Evolutionary conservation across 352 stramenopile species (phyloP), one percentile per base, ranked within the genome.

Genomic region (Phytophthora podocarpi): DNA sequence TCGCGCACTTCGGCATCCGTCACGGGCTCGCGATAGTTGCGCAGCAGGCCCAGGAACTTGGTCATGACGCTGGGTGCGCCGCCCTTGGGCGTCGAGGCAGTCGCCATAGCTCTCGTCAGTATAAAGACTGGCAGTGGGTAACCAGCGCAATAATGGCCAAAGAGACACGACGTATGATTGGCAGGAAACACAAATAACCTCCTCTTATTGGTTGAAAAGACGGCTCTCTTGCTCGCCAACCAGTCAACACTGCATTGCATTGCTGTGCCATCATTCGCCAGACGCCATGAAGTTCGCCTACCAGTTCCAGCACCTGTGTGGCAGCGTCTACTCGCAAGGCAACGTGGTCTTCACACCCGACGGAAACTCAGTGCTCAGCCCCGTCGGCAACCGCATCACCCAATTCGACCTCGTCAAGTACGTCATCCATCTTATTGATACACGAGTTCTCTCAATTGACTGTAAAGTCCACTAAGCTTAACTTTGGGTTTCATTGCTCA

Each of bases 391-490:
- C 75, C 90, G 94, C 62, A 96, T 98, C 68, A 96, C 90, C 21
- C 85, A 97, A 61, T 98, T 98, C 66, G 93, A 98, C 61, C 80
- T 98, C 70, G 86, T 95, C 76, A 92, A 96, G 89, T 97, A 51
- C 72, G 83, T 87, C 8, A n/a, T n/a, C n/a, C n/a, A n/a, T n/a
- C n/a, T n/a, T n/a, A 41, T 30, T 40, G 31, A 45, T 5, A 46
- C 31, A 46, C n/a, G n/a, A n/a, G n/a, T n/a, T n/a, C n/a, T n/a
- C n/a, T 36, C 46, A 21, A 34, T 18, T 23, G 21, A 15, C 5
- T 1, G 7, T 27, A 21, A 30, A 24, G 16, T 11, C 43, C 9
- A 40, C 31, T 59, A 57, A 67, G 12, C n/a, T 23, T 20, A 31
- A 35, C 10, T 32, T 35, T 31, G 3, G 8, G n/a, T 30, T 42